Evolutionary conservation across 2,329 filamentous ascomycete species (phyloP), one percentile per base, ranked within the genome.

Genomic region (Aspergillus pseudoviridinutans): DNA sequence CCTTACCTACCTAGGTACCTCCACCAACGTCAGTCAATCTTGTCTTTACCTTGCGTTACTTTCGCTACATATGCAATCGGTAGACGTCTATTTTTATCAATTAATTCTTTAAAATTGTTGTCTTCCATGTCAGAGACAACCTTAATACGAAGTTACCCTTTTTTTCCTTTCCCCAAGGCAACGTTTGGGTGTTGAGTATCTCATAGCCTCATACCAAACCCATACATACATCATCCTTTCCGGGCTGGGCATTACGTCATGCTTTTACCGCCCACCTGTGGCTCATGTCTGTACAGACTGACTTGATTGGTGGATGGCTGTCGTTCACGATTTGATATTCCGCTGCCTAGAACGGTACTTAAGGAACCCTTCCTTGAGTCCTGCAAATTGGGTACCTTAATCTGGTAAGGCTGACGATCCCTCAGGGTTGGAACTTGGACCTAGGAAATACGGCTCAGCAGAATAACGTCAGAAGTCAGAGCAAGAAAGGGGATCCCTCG

Each of bases 191-290:
- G 14, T 2, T 38, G 32, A 46, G n/a, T 24, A 46, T 14, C 42
- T 4, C 20, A 24, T 27, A 27, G 20, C 22, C 22, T 24, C 12
- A 12, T 47, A 12, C 22, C 24, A 47, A 24, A 12, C 42, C 22
- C n/a, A 24, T 46, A 24, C n/a, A 20, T 46, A 47, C 22, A 47
- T 47, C 44, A 47, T 47, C 8, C 44, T 47, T 47, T 27, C 22
- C 10, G n/a, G 24, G 44, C 44, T 47, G 44, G n/a, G 24, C 44
- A 47, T 50, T 57, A 60, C 58, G 58, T 60, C 58, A 60, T 60
- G 35, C 38, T 46, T 55, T 50, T 50, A 55, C 46, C 38, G 50
- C 52, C 52, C 20, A 25, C 52, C 24, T 58, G 58, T 55, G 58
- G 55, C 58, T 55, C 55, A 60, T 49, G 51, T 38, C 17, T 28